These are phyloP conservation scores for Mollisiaceae sp. DNA, from an alignment of 2,329 filamentous ascomycete genomes.

Conservation along the genomic window DNA sequence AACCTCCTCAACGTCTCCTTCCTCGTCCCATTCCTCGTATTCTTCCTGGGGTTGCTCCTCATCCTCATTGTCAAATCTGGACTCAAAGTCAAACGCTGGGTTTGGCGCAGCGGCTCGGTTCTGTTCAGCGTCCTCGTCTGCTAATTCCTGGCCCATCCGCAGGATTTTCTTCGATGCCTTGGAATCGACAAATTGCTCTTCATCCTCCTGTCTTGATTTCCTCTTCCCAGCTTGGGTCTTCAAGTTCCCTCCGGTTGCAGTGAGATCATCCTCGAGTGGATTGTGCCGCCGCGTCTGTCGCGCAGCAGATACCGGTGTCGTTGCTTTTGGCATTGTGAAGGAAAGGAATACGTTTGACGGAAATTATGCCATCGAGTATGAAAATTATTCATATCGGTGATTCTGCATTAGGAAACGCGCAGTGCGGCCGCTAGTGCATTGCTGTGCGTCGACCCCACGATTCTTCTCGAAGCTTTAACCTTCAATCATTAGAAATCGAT, in stretches of 20 bases:
- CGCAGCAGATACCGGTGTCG: slow-evolving; percentile 59
- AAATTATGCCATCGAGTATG: too few species aligned
- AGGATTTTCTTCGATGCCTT: slow-evolving; percentile 89
- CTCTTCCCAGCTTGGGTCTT: slow-evolving; percentile 77
- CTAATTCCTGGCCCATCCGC: slow-evolving; percentile 85
- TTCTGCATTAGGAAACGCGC: too few species aligned
- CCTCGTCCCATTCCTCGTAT: slow-evolving; percentile 65
- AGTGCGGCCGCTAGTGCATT: too few species aligned
- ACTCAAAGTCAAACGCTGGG: slow-evolving; percentile 79
- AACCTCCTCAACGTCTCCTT: slow-evolving; percentile 76
- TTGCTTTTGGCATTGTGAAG: slow-evolving; percentile 77
- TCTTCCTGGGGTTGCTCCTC: slow-evolving; percentile 53
- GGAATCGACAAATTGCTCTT: slow-evolving; percentile 80
- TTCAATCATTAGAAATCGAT: too few species aligned
- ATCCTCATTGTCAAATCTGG: slow-evolving; percentile 66
- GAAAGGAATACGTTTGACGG: too few species aligned
- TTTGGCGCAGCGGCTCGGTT: slow-evolving; percentile 53
- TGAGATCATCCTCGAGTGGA: slow-evolving; percentile 86
- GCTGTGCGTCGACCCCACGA: too few species aligned
- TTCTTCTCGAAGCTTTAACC: too few species aligned
- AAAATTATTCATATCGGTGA: too few species aligned
- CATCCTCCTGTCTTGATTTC: slow-evolving; percentile 63
- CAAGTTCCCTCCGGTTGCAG: slow-evolving; percentile 66
- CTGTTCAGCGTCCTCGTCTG: slow-evolving; percentile 75
- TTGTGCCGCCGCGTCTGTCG: slow-evolving; percentile 77